Percentiles rank a stretch among this genome's conserved stretches.
Conservation (phyloP, 768 basidiomycete species). For the Kwoniella heveanensis region DNA sequence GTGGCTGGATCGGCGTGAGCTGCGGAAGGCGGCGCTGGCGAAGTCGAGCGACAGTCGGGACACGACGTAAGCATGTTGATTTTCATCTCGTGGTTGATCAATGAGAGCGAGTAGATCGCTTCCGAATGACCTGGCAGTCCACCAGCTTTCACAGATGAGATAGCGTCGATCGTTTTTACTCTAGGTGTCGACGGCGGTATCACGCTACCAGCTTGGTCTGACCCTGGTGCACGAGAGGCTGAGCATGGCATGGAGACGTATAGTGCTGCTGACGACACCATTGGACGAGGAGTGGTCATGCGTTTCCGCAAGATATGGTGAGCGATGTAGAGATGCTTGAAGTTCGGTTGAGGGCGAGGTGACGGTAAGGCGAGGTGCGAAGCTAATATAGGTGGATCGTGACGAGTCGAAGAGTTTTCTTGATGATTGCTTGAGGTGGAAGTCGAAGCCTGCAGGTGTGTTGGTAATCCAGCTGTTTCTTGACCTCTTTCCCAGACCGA, state of each 20-base stretch:
- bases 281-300: constrained; percentile 13
- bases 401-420: neutral
- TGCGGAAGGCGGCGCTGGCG: neutral
- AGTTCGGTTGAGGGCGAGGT: constrained; percentile 42
- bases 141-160: constrained; percentile 42
- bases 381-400: constrained; percentile 27
- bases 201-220: no score
- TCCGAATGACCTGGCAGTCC: constrained; percentile 52
- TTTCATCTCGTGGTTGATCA: constrained; percentile 42
- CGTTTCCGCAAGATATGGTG: constrained; percentile 37
- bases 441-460: neutral
- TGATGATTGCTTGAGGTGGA: neutral
- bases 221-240: neutral
- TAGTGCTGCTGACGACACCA: neutral
- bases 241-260: neutral
- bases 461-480: constrained; percentile 8
- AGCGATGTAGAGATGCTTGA: constrained; percentile 49
- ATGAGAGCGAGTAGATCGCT: constrained; percentile 47
- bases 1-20: constrained; percentile 7
- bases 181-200: neutral
- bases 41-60: constrained; percentile 9
- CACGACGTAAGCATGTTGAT: constrained; percentile 24
- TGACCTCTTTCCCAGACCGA: constrained; percentile 40
- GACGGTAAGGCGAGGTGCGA: constrained; percentile 44
- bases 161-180: constrained; percentile 38